Evolutionary conservation across 139 green algal species (phyloP).

Genomic region (Chlorella sp.): DNA sequence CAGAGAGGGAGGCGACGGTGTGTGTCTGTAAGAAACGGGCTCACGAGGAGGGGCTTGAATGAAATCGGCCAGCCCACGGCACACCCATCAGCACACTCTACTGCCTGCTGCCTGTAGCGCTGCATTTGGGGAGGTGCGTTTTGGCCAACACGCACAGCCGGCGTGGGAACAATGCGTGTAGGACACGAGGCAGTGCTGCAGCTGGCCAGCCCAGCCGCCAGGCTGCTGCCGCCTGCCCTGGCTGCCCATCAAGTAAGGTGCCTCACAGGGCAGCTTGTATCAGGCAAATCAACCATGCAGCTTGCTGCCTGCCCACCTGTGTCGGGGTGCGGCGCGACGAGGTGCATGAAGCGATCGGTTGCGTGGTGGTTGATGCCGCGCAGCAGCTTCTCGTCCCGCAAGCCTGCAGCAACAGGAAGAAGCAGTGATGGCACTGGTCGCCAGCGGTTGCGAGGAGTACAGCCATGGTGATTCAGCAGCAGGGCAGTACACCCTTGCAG

Average conservation of each 20-base stretch:
- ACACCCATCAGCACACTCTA: too few species aligned
- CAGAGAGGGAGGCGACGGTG: neutral
- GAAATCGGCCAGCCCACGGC: too few species aligned
- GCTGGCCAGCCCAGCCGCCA: too few species aligned
- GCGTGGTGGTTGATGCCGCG: slow-evolving; percentile 44
- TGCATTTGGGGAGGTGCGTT: too few species aligned
- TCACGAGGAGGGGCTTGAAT: too few species aligned
- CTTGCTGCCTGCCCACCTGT: neutral
- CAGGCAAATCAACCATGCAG: neutral
- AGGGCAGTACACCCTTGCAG: neutral
- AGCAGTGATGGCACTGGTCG: neutral
- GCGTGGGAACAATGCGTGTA: too few species aligned
- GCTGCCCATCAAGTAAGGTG: too few species aligned
- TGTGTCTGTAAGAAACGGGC: neutral
- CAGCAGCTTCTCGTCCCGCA: slow-evolving; percentile 33
- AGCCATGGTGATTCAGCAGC: neutral
- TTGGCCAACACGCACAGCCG: too few species aligned
- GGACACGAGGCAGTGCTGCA: too few species aligned
- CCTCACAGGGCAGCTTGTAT: too few species aligned
- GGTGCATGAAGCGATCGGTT: slow-evolving; percentile 61
- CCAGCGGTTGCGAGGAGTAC: neutral
- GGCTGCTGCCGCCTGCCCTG: too few species aligned
- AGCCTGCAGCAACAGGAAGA: neutral
- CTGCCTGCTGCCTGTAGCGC: too few species aligned
- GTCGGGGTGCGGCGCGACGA: slow-evolving; percentile 54